Percentiles rank a stretch among this genome's conserved stretches.
These are phyloP conservation scores for Tremellales sp. DNA, from an alignment of 1,284 basidiomycete genomes.

Conservation along the genomic window DNA sequence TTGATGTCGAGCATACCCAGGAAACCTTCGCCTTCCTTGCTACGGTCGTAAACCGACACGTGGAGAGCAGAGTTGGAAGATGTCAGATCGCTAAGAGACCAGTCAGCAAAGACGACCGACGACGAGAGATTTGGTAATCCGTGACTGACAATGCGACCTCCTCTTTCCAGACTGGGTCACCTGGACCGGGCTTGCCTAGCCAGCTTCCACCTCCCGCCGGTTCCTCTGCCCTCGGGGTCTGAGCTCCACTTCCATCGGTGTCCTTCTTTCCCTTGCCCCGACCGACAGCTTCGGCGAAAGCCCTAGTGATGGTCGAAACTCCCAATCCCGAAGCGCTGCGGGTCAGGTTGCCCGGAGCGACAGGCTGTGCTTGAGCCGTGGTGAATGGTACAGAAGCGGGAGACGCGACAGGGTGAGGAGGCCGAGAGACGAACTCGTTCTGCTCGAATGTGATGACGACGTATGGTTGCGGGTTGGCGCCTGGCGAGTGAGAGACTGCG, in stretches of 20 bases:
- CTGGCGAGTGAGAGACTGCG: slow-evolving; percentile 59
- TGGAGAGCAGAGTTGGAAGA: slow-evolving; percentile 79
- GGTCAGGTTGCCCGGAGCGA: slow-evolving; percentile 30
- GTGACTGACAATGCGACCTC: slow-evolving; percentile 89
- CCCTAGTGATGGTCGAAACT: slow-evolving; percentile 59
- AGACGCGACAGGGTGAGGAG: slow-evolving; percentile 55
- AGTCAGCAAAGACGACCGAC: not conserved
- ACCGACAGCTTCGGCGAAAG: slow-evolving; percentile 52
- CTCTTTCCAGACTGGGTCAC: slow-evolving; percentile 97
- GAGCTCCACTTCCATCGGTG: slow-evolving; percentile 34
- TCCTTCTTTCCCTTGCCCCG: slow-evolving; percentile 46
- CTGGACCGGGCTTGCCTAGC: slow-evolving; percentile 48
- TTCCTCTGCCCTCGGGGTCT: slow-evolving; percentile 44
- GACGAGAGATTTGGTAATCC: not conserved
- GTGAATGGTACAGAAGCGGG: slow-evolving; percentile 42
- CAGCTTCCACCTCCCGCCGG: slow-evolving; percentile 21
- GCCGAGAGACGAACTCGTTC: slow-evolving; percentile 94
- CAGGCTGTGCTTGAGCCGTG: slow-evolving; percentile 34
- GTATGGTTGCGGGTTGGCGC: slow-evolving; percentile 68
- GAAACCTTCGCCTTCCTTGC: slow-evolving; percentile 76
- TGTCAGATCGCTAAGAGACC: slow-evolving; percentile 81
- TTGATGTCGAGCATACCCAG: slow-evolving; percentile 88
- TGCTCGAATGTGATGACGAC: slow-evolving; percentile 98
- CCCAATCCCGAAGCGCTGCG: slow-evolving; percentile 53
- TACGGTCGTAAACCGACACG: slow-evolving; percentile 90